phyloP scores from a whole-genome alignment of 2,329 filamentous ascomycete genomes.

The Cryphonectria carpinicola region DNA sequence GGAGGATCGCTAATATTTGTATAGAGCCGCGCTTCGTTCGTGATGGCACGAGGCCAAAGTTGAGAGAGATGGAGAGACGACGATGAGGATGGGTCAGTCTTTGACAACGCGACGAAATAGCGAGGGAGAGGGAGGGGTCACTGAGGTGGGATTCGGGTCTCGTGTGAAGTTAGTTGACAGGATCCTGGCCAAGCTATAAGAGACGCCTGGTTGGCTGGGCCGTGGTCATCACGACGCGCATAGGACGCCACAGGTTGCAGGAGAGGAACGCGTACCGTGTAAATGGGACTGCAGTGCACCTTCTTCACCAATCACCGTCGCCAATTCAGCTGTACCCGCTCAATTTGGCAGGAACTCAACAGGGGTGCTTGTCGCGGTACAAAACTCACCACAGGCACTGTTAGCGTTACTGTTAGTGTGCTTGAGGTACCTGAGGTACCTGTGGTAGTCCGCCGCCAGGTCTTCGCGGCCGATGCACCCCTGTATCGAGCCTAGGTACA shows the following conservation, averaged over 20 bases:
- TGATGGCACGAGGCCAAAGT: background rate
- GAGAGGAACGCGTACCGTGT: slow-evolving; percentile 19
- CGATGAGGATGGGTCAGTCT: background rate
- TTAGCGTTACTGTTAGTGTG: too few species aligned
- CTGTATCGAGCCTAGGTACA: background rate
- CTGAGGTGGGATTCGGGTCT: background rate
- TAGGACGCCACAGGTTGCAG: slow-evolving; percentile 9
- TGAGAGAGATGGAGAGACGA: background rate
- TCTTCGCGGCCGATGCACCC: background rate
- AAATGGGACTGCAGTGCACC: slow-evolving; percentile 16
- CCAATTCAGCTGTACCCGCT: slow-evolving; percentile 19
- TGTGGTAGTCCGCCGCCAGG: background rate
- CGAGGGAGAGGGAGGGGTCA: background rate
- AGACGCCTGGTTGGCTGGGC: slow-evolving; percentile 6
- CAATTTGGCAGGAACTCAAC: background rate
- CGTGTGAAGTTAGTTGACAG: background rate
- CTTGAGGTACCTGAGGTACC: background rate
- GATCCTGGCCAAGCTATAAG: background rate
- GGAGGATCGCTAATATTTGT: background rate
- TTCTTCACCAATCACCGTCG: slow-evolving; percentile 12
- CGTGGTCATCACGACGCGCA: slow-evolving; percentile 13
- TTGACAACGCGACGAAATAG: slow-evolving; percentile 10
- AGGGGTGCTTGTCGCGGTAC: background rate
- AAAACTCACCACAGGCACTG: background rate
- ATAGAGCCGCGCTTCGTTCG: background rate